Evolutionary conservation across 495 filamentous ascomycete genomes (phyloP).

Genomic region (Neurospora hispaniola): DNA sequence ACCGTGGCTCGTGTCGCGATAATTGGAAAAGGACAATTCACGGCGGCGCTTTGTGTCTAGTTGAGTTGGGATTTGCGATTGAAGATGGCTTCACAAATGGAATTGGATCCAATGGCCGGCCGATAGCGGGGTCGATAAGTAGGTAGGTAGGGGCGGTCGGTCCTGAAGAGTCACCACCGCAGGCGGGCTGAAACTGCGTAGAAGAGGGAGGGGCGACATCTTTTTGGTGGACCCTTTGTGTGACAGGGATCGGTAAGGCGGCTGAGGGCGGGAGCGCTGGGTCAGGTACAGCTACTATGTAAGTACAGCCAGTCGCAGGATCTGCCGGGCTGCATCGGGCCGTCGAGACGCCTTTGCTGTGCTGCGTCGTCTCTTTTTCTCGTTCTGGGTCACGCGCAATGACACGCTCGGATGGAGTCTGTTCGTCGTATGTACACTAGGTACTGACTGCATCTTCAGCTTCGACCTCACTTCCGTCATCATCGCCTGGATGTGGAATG

Average conservation of each 20-base stretch:
- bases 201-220: background rate
- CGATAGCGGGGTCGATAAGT: background rate
- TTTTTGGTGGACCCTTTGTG: background rate
- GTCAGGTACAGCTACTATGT: too few relatives aligned
- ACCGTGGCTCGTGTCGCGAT: background rate
- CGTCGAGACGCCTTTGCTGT: background rate
- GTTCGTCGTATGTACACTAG: background rate
- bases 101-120: background rate
- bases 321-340: background rate
- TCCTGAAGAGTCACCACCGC: background rate
- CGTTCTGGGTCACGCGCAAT: background rate
- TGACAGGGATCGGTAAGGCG: background rate
- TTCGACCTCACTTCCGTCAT: background rate
- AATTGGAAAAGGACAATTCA: background rate
- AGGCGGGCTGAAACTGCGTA: too few relatives aligned
- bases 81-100: background rate
- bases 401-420: background rate
- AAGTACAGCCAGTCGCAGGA: too few relatives aligned
- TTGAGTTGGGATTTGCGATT: background rate
- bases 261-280: background rate
- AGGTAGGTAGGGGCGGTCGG: background rate
- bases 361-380: background rate
- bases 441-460: background rate
- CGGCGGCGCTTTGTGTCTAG: background rate
- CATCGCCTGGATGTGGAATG: background rate